phyloP scores from a whole-genome alignment of 106 monocot species.

The Agapanthus africanus region DNA sequence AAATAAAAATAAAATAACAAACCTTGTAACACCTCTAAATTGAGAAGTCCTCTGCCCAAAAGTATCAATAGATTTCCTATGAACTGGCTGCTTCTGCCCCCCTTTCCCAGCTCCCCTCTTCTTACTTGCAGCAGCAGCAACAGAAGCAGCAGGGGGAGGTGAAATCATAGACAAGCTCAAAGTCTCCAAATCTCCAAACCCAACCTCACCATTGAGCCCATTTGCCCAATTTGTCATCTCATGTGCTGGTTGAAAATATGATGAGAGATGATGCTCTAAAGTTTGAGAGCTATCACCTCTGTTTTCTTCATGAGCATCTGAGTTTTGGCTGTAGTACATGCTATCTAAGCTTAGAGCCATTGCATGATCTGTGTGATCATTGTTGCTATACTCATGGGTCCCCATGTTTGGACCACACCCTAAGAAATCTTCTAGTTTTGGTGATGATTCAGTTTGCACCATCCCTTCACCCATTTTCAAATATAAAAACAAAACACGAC shows the following conservation, averaged over 20 bases:
- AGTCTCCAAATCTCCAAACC: constrained; percentile 58
- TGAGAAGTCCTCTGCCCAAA: constrained; percentile 88
- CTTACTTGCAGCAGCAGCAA: constrained; percentile 56
- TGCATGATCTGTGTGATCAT: constrained; percentile 39
- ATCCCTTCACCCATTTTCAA: constrained; percentile 31
- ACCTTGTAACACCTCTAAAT: constrained; percentile 87
- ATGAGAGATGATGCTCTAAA: constrained; percentile 23
- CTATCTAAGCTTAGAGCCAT: constrained; percentile 96
- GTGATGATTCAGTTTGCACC: constrained; percentile 54
- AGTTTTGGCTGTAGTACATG: constrained; percentile 67
- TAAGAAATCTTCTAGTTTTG: constrained; percentile 96
- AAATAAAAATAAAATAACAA: neutral
- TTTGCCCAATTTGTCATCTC: constrained; percentile 35
- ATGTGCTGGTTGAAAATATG: constrained; percentile 55
- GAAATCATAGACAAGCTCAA: constrained; percentile 94
- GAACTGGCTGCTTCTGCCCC: constrained; percentile 73
- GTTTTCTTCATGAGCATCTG: constrained; percentile 28
- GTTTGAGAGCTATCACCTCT: constrained; percentile 30
- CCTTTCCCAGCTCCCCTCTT: constrained; percentile 50
- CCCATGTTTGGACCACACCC: constrained; percentile 77
- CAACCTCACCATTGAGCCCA: constrained; percentile 35
- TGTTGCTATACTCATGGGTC: constrained; percentile 57
- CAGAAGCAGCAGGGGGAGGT: constrained; percentile 70
- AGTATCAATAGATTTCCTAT: constrained; percentile 75
- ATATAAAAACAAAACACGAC: neutral